These are phyloP conservation scores for Arthrobotrys entomopaga DNA, from an alignment of 2,329 filamentous ascomycete species.

Conservation along the genomic window DNA sequence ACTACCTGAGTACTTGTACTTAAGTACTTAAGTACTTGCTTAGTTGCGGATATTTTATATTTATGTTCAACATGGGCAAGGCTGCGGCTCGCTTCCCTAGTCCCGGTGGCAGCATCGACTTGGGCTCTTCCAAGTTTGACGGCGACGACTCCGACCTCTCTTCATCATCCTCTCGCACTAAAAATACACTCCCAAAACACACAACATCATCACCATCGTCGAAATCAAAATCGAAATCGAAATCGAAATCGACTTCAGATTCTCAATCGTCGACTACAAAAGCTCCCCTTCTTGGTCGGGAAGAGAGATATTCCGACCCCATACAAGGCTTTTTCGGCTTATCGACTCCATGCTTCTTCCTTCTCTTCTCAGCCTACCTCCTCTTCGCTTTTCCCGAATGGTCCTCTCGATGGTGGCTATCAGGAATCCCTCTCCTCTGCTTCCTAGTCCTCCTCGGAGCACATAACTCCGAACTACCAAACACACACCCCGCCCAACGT, in stretches of 20 bases:
- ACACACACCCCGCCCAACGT: slow-evolving; percentile 33
- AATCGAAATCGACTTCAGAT: background rate
- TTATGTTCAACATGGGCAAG: slow-evolving; percentile 38
- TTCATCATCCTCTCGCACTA: background rate
- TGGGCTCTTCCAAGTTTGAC: slow-evolving; percentile 3
- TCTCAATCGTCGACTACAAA: background rate
- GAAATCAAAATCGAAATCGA: no score
- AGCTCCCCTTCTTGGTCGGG: background rate
- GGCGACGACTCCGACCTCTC: background rate
- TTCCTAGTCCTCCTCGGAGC: slow-evolving; percentile 43
- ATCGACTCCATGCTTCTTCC: slow-evolving; percentile 49
- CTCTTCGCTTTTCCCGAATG: slow-evolving; percentile 49
- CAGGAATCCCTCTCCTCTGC: slow-evolving; percentile 44
- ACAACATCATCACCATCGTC: slow-evolving; percentile 5
- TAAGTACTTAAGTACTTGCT: no score
- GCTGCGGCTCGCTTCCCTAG: slow-evolving; percentile 26
- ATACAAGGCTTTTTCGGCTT: slow-evolving; percentile 44
- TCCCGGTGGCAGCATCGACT: slow-evolving; percentile 24
- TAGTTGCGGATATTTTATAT: no score
- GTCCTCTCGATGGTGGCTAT: slow-evolving; percentile 50
- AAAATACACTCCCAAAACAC: no score
- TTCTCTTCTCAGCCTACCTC: slow-evolving; percentile 36
- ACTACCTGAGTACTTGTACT: no score
- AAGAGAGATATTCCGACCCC: slow-evolving; percentile 17
- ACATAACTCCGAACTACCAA: slow-evolving; percentile 26